These are phyloP conservation scores for Jaltomata sinuosa DNA, from an alignment of 257 asterid species.

Conservation along the genomic window DNA sequence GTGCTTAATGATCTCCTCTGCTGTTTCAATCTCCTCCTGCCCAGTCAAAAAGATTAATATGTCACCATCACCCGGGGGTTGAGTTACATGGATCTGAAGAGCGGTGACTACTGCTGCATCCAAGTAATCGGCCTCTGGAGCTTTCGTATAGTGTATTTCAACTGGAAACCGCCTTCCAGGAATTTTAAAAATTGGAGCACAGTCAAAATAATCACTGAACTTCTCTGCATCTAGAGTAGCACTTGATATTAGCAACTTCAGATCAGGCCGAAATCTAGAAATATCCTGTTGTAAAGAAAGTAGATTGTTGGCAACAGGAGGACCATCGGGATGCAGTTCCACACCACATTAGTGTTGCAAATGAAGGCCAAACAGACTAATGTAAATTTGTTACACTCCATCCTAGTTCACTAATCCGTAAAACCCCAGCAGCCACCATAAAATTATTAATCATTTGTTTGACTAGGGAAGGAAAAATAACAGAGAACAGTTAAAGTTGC, in stretches of 20 bases:
- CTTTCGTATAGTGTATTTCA: conserved; percentile 81
- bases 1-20: conserved; percentile 33
- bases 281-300: conserved; percentile 40
- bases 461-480: background rate
- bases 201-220: conserved; percentile 39
- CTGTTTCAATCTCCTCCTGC: conserved; percentile 38
- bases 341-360: background rate
- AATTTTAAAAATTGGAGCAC: conserved; percentile 49
- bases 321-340: background rate
- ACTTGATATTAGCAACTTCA: conserved; percentile 84
- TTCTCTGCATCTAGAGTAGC: conserved; percentile 93
- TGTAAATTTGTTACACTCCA: background rate
- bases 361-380: conserved; percentile 2
- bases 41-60: conserved; percentile 72
- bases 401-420: background rate
- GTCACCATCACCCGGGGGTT: conserved; percentile 87
- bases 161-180: conserved; percentile 96
- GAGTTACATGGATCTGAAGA: conserved; percentile 81
- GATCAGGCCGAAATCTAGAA: conserved; percentile 76
- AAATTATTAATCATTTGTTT: background rate
- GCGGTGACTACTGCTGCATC: conserved; percentile 90
- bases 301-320: background rate
- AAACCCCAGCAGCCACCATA: background rate
- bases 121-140: conserved; percentile 97
- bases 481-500: background rate